Evolutionary conservation across 345 rosid species (phyloP).

Genomic region (Dovyalis caffra): DNA sequence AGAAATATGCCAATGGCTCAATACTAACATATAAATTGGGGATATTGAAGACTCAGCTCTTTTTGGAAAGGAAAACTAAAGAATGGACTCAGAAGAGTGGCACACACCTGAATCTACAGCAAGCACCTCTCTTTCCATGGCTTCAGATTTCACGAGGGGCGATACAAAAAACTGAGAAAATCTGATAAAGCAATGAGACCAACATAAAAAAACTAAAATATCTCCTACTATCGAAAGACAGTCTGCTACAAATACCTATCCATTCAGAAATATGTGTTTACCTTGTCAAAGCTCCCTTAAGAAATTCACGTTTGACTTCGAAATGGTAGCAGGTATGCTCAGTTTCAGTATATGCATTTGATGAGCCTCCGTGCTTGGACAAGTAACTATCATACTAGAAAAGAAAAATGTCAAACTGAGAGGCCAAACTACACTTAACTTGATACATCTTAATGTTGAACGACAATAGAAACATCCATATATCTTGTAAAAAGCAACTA

Average conservation of each 20-base stretch:
- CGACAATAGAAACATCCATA: constrained; percentile 1
- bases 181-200: constrained; percentile 44
- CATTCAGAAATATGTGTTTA: constrained; percentile 29
- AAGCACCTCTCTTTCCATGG: constrained; percentile 96
- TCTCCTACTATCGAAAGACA: not conserved
- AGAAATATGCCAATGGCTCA: constrained; percentile 9
- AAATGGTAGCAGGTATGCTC: constrained; percentile 98
- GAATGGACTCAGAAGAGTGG: constrained; percentile 9
- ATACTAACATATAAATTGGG: constrained; percentile 5
- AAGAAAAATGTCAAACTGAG: constrained; percentile 45
- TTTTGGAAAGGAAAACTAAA: constrained; percentile 4
- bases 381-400: constrained; percentile 97
- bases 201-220: constrained; percentile 21
- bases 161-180: constrained; percentile 97
- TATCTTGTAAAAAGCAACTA: not conserved
- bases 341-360: constrained; percentile 93
- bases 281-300: constrained; percentile 86
- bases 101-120: constrained; percentile 91
- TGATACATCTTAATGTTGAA: not conserved
- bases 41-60: not conserved
- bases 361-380: constrained; percentile 98
- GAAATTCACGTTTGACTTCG: constrained; percentile 88
- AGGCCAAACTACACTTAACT: constrained; percentile 10
- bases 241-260: not conserved
- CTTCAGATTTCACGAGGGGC: constrained; percentile 89